A percentile compares a stretch with the other conserved stretches of the same genome.
phyloP scores from a whole-genome alignment of 1,284 basidiomycete species.

The Tilletia caries region DNA sequence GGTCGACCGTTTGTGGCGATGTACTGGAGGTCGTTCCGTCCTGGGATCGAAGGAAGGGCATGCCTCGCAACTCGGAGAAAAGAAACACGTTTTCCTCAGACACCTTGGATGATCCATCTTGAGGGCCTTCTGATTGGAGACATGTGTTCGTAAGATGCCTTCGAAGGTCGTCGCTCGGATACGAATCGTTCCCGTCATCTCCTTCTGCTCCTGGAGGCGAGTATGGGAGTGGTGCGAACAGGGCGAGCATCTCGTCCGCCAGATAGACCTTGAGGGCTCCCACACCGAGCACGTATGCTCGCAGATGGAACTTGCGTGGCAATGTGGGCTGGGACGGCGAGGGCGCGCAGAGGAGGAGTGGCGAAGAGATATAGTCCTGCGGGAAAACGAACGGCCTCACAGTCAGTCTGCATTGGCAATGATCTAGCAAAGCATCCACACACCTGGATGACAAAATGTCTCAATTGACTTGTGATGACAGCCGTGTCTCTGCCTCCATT shows the following conservation, averaged over 20 bases:
- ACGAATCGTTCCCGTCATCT: slow-evolving; percentile 33
- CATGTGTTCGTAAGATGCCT: slow-evolving; percentile 95
- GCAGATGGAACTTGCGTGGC: slow-evolving; percentile 72
- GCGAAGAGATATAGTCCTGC: slow-evolving; percentile 76
- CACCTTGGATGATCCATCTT: slow-evolving; percentile 20
- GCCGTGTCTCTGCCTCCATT: slow-evolving; percentile 46
- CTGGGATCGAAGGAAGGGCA: background rate
- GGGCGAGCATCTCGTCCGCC: slow-evolving; percentile 75
- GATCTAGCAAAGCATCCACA: slow-evolving; percentile 20
- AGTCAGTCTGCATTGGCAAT: background rate
- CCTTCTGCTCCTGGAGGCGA: slow-evolving; percentile 27
- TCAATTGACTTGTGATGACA: slow-evolving; percentile 68
- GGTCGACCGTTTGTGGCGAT: slow-evolving; percentile 53
- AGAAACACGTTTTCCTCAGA: slow-evolving; percentile 38
- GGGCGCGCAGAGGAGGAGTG: slow-evolving; percentile 61
- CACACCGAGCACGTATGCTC: slow-evolving; percentile 82
- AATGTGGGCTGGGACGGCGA: slow-evolving; percentile 24
- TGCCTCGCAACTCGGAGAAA: slow-evolving; percentile 53
- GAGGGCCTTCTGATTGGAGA: slow-evolving; percentile 62
- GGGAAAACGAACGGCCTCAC: background rate
- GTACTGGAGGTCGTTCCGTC: slow-evolving; percentile 3
- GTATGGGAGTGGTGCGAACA: slow-evolving; percentile 63
- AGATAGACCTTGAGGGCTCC: slow-evolving; percentile 58
- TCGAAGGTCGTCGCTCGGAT: slow-evolving; percentile 60
- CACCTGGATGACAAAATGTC: slow-evolving; percentile 96